Conservation (phyloP, 495 filamentous ascomycete species). For the Hyphodiscus hymeniophilus region DNA sequence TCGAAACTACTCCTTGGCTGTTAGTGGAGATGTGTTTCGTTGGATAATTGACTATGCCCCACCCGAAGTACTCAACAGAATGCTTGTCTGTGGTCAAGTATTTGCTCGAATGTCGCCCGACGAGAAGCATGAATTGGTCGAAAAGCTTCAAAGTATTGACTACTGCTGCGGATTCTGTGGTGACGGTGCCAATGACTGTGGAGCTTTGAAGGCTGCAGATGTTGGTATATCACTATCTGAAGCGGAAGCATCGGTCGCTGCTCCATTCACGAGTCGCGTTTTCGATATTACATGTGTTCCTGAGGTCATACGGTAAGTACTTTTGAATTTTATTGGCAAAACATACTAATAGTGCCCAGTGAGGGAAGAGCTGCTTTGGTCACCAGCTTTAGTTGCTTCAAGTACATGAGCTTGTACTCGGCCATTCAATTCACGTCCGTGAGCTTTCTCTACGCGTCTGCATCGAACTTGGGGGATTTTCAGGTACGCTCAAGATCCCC, state of each 20-base stretch:
- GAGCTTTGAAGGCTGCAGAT: slow-evolving; percentile 94
- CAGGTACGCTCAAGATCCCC: slow-evolving; percentile 44
- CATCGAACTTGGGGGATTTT: slow-evolving; percentile 94
- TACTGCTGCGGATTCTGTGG: slow-evolving; percentile 97
- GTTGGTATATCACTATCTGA: slow-evolving; percentile 98
- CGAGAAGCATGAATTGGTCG: slow-evolving; percentile 96
- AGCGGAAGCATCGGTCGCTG: slow-evolving; percentile 95
- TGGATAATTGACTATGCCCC: slow-evolving; percentile 92
- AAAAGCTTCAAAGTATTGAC: slow-evolving; percentile 93
- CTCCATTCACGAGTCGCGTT: slow-evolving; percentile 89
- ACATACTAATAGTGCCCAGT: slow-evolving; percentile 28
- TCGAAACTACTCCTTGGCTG: slow-evolving; percentile 75
- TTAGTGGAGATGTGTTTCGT: slow-evolving; percentile 89
- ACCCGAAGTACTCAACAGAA: slow-evolving; percentile 38
- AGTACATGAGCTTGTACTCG: slow-evolving; percentile 98
- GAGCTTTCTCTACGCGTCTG: slow-evolving; percentile 93
- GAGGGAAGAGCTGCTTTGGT: slow-evolving; percentile 92
- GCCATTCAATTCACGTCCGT: slow-evolving; percentile 99
- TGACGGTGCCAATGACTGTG: slow-evolving; percentile 97
- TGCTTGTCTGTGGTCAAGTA: slow-evolving; percentile 86
- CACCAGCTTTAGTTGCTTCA: slow-evolving; percentile 99
- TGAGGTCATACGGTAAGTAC: slow-evolving; percentile 66
- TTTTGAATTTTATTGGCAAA: slow-evolving; percentile 3
- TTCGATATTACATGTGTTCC: slow-evolving; percentile 98
- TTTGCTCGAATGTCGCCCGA: slow-evolving; percentile 99